Evolutionary conservation across 257 asterid species (phyloP), one percentile per base, ranked within the genome.

Genomic region (Catharanthus roseus): DNA sequence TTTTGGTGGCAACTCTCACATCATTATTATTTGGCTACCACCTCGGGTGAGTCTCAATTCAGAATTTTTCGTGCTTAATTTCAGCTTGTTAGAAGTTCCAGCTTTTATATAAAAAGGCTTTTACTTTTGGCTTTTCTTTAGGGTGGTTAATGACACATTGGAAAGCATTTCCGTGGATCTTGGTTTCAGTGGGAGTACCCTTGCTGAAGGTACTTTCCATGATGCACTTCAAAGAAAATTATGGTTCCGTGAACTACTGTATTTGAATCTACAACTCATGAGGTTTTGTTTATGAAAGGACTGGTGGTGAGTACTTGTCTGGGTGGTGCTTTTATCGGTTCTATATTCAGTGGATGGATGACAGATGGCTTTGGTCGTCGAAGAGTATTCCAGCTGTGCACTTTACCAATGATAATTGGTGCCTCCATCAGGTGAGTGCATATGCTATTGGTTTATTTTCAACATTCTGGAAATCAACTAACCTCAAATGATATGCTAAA

Each of bases 1-100:
- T 93, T 73, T 75, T 93, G 82, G 97, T 93, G 78, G 98, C 97
- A 73, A 85, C 86, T 73, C 38, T 93, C 26, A 85, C 97, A 0
- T 87, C 98, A n/a, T 86, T 90, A 78, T 82, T 93, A 71, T 93
- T 80, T 75, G 98, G 98, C 75, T 93, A 93, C 84, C 98, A 93
- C 83, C 93, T 93, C 44, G 98, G 97, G 98, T 90, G 76, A 75
- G 88, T 77, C 33, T 72, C 41, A 61, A 74, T 73, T 83, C 50
- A 67, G 70, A 63, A 65, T 45, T 70, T 67, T 44, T 63, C 51
- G 39, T 65, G 57, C 38, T 54, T 58, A 42, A 70, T 54, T 33
- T 50, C 34, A 23, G 31, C 28, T 49, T 61, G 21, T 54, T 7
- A 62, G 67, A 62, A 62, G 42, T 58, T 26, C 21, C 54, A 60